Conservation (phyloP, 225 moss, liverwort and hornwort species). For the Lunularia cruciata region DNA sequence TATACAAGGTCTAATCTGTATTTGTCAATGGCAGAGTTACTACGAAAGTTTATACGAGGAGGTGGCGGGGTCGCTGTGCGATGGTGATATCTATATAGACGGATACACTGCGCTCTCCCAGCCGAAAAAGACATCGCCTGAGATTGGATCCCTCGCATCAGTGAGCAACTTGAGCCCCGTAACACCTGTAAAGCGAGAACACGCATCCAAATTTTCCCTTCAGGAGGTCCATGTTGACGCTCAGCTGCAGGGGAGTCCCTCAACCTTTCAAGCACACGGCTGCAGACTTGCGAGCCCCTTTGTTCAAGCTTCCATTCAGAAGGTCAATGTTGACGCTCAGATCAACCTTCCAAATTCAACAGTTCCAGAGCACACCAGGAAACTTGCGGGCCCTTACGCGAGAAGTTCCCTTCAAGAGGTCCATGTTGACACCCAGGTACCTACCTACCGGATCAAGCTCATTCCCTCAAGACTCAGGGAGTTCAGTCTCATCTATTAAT, state of each 20-base stretch:
- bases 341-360: too few relatives aligned
- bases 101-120: conserved; percentile 69
- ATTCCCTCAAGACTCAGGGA: too few relatives aligned
- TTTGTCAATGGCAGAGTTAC: conserved; percentile 45
- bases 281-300: too few relatives aligned
- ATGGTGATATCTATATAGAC: conserved; percentile 75
- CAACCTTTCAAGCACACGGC: too few relatives aligned
- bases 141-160: conserved; percentile 58
- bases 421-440: conserved; percentile 64
- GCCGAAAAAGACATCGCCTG: conserved; percentile 70
- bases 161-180: conserved; percentile 58
- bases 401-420: conserved; percentile 19
- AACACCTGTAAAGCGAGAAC: too few relatives aligned
- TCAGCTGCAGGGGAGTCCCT: too few relatives aligned
- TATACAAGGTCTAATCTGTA: background rate
- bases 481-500: background rate
- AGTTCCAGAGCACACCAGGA: conserved; percentile 56
- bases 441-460: too few relatives aligned
- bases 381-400: conserved; percentile 42
- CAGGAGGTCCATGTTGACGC: too few relatives aligned
- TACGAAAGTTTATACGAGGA: conserved; percentile 40
- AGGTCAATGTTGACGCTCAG: too few relatives aligned
- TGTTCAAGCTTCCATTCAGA: too few relatives aligned
- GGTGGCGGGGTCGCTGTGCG: conserved; percentile 58
- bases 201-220: too few relatives aligned